phyloP scores from a whole-genome alignment of 352 stramenopile genomes.

The Phytopythium aichiense region DNA sequence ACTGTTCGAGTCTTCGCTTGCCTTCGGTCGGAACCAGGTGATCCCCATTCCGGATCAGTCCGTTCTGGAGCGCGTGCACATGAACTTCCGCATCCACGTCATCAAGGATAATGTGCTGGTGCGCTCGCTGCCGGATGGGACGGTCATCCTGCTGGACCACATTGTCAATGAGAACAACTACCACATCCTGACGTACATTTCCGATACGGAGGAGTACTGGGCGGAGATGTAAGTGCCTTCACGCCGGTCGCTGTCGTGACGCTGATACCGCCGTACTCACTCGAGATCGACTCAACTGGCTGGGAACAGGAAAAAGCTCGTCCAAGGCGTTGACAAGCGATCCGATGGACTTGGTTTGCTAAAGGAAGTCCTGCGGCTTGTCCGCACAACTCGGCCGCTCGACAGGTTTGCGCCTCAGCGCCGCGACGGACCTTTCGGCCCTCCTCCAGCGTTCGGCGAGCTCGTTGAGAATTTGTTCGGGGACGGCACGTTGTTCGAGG shows the following conservation, averaged over 20 bases:
- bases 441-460: conserved; percentile 49
- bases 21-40: conserved; percentile 28
- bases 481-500: conserved; percentile 55
- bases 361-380: conserved; percentile 69
- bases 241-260: not conserved
- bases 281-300: not conserved
- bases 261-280: not conserved
- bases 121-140: conserved; percentile 69
- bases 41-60: conserved; percentile 57
- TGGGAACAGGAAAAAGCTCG: conserved; percentile 40
- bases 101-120: conserved; percentile 86
- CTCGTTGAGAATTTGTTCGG: conserved; percentile 67
- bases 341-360: conserved; percentile 56
- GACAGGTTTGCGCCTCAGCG: conserved; percentile 44
- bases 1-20: not conserved
- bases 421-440: conserved; percentile 41
- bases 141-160: conserved; percentile 74
- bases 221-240: conserved; percentile 35
- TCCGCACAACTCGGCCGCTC: conserved; percentile 54
- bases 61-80: conserved; percentile 71
- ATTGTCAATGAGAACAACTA: conserved; percentile 87
- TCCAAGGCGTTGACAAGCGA: conserved; percentile 30
- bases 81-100: conserved; percentile 86
- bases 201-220: conserved; percentile 67
- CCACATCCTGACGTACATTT: conserved; percentile 80